These are phyloP conservation scores for Melaleuca quinquenervia DNA, from an alignment of 345 rosid species.

Conservation along the genomic window DNA sequence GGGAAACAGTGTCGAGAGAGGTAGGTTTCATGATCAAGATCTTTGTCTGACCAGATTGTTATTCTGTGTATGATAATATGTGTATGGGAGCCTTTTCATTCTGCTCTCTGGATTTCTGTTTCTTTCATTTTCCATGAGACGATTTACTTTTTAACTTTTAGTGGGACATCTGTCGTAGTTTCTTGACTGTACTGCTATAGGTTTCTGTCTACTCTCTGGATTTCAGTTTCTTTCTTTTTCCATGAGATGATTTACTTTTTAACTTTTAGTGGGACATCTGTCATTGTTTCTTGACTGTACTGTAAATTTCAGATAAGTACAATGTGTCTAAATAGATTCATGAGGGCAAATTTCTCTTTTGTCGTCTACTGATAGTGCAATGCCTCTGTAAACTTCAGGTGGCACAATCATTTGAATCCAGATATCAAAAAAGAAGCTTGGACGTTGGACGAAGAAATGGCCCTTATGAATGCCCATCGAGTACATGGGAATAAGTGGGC, in stretches of 20 bases:
- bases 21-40: slow-evolving; percentile 11
- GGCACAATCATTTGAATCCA: slow-evolving; percentile 99
- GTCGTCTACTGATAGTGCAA: neutral
- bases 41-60: neutral
- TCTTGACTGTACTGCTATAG: neutral
- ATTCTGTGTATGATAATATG: neutral
- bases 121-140: neutral
- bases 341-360: neutral
- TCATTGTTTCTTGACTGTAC: neutral
- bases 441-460: slow-evolving; percentile 78
- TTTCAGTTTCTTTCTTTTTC: neutral
- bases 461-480: slow-evolving; percentile 75
- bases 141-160: neutral
- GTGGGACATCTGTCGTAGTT: neutral
- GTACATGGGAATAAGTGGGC: slow-evolving; percentile 92
- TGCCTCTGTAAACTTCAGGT: slow-evolving; percentile 35
- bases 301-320: neutral
- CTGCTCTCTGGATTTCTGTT: neutral
- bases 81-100: neutral
- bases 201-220: neutral
- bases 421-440: slow-evolving; percentile 91
- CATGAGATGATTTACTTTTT: neutral
- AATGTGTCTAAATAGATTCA: neutral
- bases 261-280: neutral
- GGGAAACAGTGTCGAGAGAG: slow-evolving; percentile 99